Base-by-base conservation (phyloP, 176 grass and related monocot genomes). In the Pontederia paniculata region DNA sequence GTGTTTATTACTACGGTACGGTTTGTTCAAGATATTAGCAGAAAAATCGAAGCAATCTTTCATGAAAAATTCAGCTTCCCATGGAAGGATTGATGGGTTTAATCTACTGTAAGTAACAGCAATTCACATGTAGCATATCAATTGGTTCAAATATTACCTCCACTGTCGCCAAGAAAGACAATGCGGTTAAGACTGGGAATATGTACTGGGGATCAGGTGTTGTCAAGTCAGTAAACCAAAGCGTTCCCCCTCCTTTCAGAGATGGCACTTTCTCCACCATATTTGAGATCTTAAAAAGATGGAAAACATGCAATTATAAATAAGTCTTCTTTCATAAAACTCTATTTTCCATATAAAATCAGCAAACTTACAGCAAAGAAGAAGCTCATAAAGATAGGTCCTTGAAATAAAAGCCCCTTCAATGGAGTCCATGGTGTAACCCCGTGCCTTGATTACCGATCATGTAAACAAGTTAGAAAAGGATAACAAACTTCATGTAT, bases 221-320 rank as follows among this genome's bases (percentile, higher is more conserved):
- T 21, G 93, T 91, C 74, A 98, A 66, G 70, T 98, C 93, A 55
- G 93, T 91, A 81, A 91, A 91, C 93, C 86, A 98, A 54, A 84
- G 69, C 50, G 70, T 17, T 58, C 93, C 93, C 60, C 93, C 93
- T 74, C 74, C 93, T 76, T 98, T 88, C 7, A 98, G 57, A 2
- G 93, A 98, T 45, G 93, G 86, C 5, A 91, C 83, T 76, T 98
- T 98, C 61, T 88, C 83, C 69, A 82, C 75, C 93, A 98, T 98
- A 60, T 98, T 98, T 65, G 61, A 63, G 67, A 98, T 82, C 93
- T 98, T 79, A 17, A 84, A 51, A 28, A 78, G 77, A 47, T 21
- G 47, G 1, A 11, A 23, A 15, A 3, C 2, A 48, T 23, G 18
- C 22, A 23, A 18, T 48, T 44, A 9, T 2, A 17, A 20, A n/a